Evolutionary conservation across 768 basidiomycete species (phyloP).

Genomic region (Cyclocybe aegerita): DNA sequence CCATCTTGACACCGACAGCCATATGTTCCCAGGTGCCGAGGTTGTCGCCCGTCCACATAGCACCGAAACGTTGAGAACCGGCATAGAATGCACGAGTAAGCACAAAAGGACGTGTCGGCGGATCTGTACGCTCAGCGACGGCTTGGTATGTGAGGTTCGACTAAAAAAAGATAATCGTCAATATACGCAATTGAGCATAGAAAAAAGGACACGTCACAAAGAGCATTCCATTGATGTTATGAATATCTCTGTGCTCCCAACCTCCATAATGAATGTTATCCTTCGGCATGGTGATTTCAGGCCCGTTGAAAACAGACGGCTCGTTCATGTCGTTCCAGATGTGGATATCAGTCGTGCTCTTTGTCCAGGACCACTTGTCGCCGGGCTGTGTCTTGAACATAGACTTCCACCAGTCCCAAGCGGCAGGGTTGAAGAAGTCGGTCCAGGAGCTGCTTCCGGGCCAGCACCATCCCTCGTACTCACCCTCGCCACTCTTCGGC

Average conservation of each 20-base stretch:
- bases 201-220: conserved; percentile 41
- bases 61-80: conserved; percentile 93
- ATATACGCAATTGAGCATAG: background rate
- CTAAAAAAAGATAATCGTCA: conserved; percentile 36
- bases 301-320: conserved; percentile 99
- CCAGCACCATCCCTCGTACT: conserved; percentile 99
- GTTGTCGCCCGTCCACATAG: conserved; percentile 99
- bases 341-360: conserved; percentile 80
- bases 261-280: conserved; percentile 82
- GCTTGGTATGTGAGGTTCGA: conserved; percentile 84
- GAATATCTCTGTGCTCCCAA: conserved; percentile 98
- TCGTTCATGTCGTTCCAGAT: conserved; percentile 99
- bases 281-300: conserved; percentile 80
- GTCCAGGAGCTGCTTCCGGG: conserved; percentile 95
- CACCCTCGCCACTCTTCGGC: conserved; percentile 71
- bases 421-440: conserved; percentile 91
- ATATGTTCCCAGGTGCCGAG: conserved; percentile 98
- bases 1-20: conserved; percentile 91
- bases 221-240: conserved; percentile 98
- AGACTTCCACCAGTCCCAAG: conserved; percentile 89
- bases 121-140: conserved; percentile 68
- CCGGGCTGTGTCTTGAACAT: conserved; percentile 70
- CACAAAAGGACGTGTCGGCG: conserved; percentile 88
- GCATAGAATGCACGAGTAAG: conserved; percentile 94
- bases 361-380: conserved; percentile 70